A percentile compares a stretch with the other conserved stretches of the same genome.
Conservation (phyloP, 2,329 filamentous ascomycete genomes). For the Beauveria pseudobassiana region DNA sequence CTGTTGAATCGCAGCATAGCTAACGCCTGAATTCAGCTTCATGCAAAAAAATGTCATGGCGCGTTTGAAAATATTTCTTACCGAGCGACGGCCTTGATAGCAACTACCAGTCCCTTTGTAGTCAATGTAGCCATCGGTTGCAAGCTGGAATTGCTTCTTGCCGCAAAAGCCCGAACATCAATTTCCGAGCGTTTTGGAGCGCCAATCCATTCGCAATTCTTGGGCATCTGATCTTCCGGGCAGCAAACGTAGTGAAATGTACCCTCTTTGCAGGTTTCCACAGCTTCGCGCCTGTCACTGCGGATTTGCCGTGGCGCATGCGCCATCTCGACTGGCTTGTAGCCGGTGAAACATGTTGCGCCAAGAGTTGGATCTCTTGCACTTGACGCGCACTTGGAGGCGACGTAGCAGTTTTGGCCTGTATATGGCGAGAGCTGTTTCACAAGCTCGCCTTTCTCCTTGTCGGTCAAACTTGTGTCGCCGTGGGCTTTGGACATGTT, state of each 20-base stretch:
- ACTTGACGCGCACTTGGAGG: slow-evolving; percentile 11
- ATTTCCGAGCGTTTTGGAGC: slow-evolving; percentile 15
- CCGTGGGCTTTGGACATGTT: slow-evolving; percentile 3
- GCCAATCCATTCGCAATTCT: slow-evolving; percentile 22
- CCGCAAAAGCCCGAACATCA: slow-evolving; percentile 16
- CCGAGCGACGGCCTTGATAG: slow-evolving; percentile 8
- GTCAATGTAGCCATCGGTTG: slow-evolving; percentile 11
- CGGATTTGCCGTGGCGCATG: neutral
- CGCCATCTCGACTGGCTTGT: neutral
- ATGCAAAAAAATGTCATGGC: neutral
- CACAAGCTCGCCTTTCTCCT: slow-evolving; percentile 11
- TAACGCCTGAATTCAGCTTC: neutral
- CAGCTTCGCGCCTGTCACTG: neutral
- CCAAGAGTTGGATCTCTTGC: neutral
- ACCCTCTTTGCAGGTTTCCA: slow-evolving; percentile 16
- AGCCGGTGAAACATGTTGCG: neutral
- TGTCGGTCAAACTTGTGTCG: neutral
- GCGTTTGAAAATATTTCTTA: neutral
- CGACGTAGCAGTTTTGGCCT: slow-evolving; percentile 22
- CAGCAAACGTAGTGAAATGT: slow-evolving; percentile 23
- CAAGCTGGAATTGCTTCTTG: slow-evolving; percentile 13
- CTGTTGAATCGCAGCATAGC: slow-evolving; percentile 19
- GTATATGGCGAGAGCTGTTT: slow-evolving; percentile 17
- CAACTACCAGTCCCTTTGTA: slow-evolving; percentile 12
- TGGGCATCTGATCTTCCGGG: slow-evolving; percentile 20